Base-by-base conservation (phyloP, 805 yeast species). In the Kazachstania martiniae region DNA sequence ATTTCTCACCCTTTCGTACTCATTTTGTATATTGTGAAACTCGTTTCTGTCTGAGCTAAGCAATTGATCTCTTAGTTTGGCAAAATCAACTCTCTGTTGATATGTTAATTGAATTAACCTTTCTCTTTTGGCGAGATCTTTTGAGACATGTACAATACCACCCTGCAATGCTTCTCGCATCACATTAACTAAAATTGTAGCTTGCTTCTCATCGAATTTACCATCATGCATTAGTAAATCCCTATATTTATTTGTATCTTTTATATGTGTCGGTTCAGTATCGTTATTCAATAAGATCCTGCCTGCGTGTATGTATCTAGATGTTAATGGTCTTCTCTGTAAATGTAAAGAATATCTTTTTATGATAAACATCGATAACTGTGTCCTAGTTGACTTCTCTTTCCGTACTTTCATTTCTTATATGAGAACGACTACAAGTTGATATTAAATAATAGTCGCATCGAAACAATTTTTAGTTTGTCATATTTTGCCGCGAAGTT, bases 61-160 rank as follows among this genome's bases (percentile, higher is more conserved):
- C 26, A 91, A 66, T 54, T 89, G 97, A 21, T 95, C 94, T 50
- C 87, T 79, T 38, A 91, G 68, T 51, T 89, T 89, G 24, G 95
- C 91, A 66, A 91, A 89, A 52, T 91, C 97, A 21, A 91, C 96
- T 46, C 89, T 84, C 49, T 91, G 97, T 53, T 89, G 95, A 56
- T 91, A 91, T 3, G 95, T 80, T 50, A 86, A 71, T 43, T 86
- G 76, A 19, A 83, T 75, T 28, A 89, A 67, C 27, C 78, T 75
- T 45, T 86, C 95, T 45, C 85, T 78, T 17, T 86, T 74, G n/a
- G 89, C 94, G 35, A 89, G 61, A 48, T 80, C 80, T 24, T 77
- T 66, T 8, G 87, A 75, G 17, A 85, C 76, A 35, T 79, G 73
- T 15, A 70, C 68, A 19, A 86, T 74, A 4, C 95, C 91, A 41